Evolutionary conservation across 768 basidiomycete species (phyloP).

Genomic region (Russula emetica): DNA sequence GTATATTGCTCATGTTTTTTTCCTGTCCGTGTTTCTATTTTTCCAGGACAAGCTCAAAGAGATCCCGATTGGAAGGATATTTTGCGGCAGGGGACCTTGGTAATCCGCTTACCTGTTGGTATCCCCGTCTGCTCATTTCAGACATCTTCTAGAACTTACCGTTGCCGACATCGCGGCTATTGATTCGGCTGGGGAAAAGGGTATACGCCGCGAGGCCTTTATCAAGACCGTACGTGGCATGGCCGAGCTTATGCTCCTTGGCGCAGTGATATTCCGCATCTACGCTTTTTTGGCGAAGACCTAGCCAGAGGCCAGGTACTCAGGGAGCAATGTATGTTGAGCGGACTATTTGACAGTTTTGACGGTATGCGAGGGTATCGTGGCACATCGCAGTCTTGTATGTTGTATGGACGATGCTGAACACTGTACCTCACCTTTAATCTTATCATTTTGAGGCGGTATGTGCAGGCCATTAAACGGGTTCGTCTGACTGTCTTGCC

Average conservation of each 20-base stretch:
- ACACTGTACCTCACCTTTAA: not conserved
- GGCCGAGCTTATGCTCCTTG: constrained; percentile 18
- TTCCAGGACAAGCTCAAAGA: constrained; percentile 59
- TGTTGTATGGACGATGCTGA: not conserved
- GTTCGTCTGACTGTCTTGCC: not conserved
- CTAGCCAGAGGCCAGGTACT: not conserved
- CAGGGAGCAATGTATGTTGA: not conserved
- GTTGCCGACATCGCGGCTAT: constrained; percentile 49
- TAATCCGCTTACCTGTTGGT: constrained; percentile 31
- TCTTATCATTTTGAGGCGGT: not conserved
- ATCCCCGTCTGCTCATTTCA: not conserved
- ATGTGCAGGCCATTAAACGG: not conserved
- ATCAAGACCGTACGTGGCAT: constrained; percentile 6
- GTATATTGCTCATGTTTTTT: not conserved
- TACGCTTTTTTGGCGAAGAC: constrained; percentile 10
- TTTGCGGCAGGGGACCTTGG: constrained; percentile 61
- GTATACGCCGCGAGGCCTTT: constrained; percentile 29
- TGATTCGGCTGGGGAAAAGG: constrained; percentile 52
- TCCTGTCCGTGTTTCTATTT: not conserved
- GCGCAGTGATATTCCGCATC: constrained; percentile 14
- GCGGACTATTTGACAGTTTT: no score
- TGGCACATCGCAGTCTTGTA: not conserved
- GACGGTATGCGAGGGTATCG: no score
- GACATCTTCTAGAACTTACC: constrained; percentile 41
- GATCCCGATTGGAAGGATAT: constrained; percentile 61